Conservation (phyloP, 1,139 yeast species). For the Saccharomyces hybrid region DNA sequence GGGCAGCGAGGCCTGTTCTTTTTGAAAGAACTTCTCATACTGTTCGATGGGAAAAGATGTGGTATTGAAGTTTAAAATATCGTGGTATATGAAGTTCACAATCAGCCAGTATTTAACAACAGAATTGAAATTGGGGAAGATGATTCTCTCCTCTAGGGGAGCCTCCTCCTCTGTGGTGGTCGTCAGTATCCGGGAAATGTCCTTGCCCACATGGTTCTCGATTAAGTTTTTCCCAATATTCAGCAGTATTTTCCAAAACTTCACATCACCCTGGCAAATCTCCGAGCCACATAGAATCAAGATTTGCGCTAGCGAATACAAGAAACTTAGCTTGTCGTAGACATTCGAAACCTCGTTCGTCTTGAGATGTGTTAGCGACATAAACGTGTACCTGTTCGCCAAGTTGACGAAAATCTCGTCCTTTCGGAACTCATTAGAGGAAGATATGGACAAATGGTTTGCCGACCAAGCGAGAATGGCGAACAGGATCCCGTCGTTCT, state of each 20-base stretch:
- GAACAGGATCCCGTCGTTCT: slow-evolving; percentile 58
- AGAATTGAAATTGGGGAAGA: slow-evolving; percentile 33
- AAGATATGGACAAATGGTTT: slow-evolving; percentile 17
- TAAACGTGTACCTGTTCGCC: slow-evolving; percentile 19
- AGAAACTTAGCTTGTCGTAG: slow-evolving; percentile 5
- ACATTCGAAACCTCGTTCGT: slow-evolving; percentile 4
- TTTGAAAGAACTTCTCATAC: slow-evolving; percentile 47
- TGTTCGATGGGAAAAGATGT: slow-evolving; percentile 50
- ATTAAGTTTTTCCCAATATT: slow-evolving; percentile 56
- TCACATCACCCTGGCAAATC: slow-evolving; percentile 69
- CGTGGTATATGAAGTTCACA: slow-evolving; percentile 79
- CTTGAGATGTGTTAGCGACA: slow-evolving; percentile 13
- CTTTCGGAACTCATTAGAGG: slow-evolving; percentile 45
- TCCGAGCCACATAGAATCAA: slow-evolving; percentile 65
- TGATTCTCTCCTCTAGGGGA: slow-evolving; percentile 32
- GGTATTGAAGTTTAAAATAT: slow-evolving; percentile 54
- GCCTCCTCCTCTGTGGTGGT: slow-evolving; percentile 24
- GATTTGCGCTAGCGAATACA: slow-evolving; percentile 46
- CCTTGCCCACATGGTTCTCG: slow-evolving; percentile 47
- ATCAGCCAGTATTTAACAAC: slow-evolving; percentile 53
- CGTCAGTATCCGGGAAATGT: slow-evolving; percentile 33
- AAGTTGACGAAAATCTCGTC: slow-evolving; percentile 35
- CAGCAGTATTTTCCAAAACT: slow-evolving; percentile 57
- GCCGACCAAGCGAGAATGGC: slow-evolving; percentile 76
- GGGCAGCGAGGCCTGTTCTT: slow-evolving; percentile 25